phyloP scores from a whole-genome alignment of 768 basidiomycete genomes.

The Rhodotorula babjevae region DNA sequence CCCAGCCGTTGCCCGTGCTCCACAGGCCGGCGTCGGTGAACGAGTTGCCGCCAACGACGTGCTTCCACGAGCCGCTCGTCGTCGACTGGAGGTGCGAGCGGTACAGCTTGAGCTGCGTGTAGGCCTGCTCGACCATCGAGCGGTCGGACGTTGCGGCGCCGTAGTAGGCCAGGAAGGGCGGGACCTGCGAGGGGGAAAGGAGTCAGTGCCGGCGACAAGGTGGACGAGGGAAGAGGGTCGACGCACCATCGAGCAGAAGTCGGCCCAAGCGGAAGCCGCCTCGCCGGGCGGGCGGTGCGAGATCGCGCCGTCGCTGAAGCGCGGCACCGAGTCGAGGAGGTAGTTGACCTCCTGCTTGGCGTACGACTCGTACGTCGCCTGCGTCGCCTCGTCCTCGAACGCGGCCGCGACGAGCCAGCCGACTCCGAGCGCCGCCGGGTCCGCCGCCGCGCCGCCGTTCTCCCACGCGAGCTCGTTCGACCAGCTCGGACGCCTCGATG shows the following conservation, averaged over 20 bases:
- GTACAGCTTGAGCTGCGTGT: conserved; percentile 69
- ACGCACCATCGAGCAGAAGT: conserved; percentile 50
- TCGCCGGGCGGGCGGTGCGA: conserved; percentile 57
- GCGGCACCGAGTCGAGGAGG: conserved; percentile 55
- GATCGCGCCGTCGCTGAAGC: conserved; percentile 69
- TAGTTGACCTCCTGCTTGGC: conserved; percentile 61
- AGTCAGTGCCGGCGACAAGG: too few species aligned
- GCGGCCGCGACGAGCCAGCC: conserved; percentile 26
- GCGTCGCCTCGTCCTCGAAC: conserved; percentile 53
- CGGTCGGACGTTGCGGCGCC: conserved; percentile 58
- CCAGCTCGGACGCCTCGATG: conserved; percentile 45
- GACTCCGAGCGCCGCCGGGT: conserved; percentile 56
- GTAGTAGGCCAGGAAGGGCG: conserved; percentile 55
- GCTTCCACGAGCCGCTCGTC: conserved; percentile 59
- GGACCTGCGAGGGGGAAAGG: background rate
- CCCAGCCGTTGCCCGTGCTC: conserved; percentile 31
- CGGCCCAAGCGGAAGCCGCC: conserved; percentile 49
- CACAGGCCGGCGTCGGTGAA: conserved; percentile 63
- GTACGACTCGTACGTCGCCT: conserved; percentile 52
- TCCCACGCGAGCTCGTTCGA: conserved; percentile 54
- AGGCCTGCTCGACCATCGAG: conserved; percentile 60
- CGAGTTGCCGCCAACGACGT: conserved; percentile 60
- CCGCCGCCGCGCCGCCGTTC: conserved; percentile 60
- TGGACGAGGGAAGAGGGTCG: conserved; percentile 49
- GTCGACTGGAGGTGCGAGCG: conserved; percentile 60